Evolutionary conservation across 805 yeast species (phyloP).

Genomic region (Ogataea populi-albae): DNA sequence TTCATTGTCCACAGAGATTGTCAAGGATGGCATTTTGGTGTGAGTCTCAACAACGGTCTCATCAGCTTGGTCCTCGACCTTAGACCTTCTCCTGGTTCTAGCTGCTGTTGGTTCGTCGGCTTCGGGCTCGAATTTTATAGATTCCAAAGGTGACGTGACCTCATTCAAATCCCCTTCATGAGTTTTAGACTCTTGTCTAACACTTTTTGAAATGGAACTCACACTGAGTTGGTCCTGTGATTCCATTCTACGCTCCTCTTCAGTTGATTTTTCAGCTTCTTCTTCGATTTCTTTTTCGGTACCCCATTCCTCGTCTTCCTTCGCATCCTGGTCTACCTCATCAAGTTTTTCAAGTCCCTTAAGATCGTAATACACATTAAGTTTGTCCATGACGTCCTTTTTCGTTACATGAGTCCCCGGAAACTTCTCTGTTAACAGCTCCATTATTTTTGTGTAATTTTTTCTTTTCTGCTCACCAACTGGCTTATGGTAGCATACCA

Average conservation of each 20-base stretch:
- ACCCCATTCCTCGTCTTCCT: conserved; percentile 2
- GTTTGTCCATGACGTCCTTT: conserved; percentile 15
- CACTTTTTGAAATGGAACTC: no score
- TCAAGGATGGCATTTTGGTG: background rate
- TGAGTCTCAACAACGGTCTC: no score
- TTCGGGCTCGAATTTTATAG: background rate
- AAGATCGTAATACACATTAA: conserved; percentile 28
- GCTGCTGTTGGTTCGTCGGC: conserved; percentile 9
- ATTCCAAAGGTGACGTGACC: background rate
- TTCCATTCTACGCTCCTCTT: conserved; percentile 3
- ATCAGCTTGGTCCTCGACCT: conserved; percentile 3
- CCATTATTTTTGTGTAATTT: conserved; percentile 14
- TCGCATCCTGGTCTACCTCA: conserved; percentile 11
- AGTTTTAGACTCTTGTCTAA: conserved; percentile 4
- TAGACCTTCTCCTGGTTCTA: conserved; percentile 11
- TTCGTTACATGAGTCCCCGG: conserved; percentile 12
- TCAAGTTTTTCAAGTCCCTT: conserved; percentile 26
- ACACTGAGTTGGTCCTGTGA: background rate
- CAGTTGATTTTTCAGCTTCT: conserved; percentile 1
- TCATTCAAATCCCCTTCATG: conserved; percentile 3
- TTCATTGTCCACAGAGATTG: conserved; percentile 1
- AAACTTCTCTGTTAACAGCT: conserved; percentile 20
- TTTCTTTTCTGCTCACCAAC: conserved; percentile 21
- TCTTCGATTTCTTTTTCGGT: conserved; percentile 1
- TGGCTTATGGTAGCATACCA: conserved; percentile 30